A percentile compares a stretch with the other conserved stretches of the same genome.
Evolutionary conservation across 2,329 filamentous ascomycete species (phyloP).

Genomic region (Nemania sp.): DNA sequence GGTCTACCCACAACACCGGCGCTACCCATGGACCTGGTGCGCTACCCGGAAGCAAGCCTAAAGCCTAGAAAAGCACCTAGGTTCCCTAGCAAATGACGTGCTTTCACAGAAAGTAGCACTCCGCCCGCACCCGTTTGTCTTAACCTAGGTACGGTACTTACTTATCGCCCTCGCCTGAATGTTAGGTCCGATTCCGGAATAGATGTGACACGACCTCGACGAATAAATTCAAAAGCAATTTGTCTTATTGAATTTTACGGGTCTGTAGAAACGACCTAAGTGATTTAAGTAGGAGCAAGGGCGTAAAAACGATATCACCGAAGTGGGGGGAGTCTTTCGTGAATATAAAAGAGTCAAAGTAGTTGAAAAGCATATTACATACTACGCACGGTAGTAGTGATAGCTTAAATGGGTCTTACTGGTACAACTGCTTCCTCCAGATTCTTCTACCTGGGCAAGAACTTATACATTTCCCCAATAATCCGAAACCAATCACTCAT

Average conservation of each 20-base stretch:
- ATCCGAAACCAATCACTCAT: constrained; percentile 8
- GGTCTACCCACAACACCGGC: too few relatives aligned
- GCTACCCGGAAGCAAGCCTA: background rate
- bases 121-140: background rate
- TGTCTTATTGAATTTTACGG: background rate
- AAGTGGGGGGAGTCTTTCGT: constrained; percentile 15
- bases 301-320: background rate
- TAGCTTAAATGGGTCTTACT: constrained; percentile 43
- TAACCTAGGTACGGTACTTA: too few relatives aligned
- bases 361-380: background rate
- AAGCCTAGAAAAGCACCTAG: background rate
- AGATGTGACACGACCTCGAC: constrained; percentile 11
- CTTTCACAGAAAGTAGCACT: background rate
- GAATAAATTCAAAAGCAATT: background rate
- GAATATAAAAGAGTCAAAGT: background rate
- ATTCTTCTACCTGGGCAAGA: constrained; percentile 20
- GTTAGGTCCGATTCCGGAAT: constrained; percentile 35
- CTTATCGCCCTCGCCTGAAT: background rate
- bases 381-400: background rate
- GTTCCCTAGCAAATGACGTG: background rate
- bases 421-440: constrained; percentile 26
- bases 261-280: background rate
- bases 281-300: background rate
- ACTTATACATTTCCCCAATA: constrained; percentile 12
- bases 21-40: too few relatives aligned